Conservation (phyloP, 176 grass and related monocot genomes). For the Rhynchospora tenuis region DNA sequence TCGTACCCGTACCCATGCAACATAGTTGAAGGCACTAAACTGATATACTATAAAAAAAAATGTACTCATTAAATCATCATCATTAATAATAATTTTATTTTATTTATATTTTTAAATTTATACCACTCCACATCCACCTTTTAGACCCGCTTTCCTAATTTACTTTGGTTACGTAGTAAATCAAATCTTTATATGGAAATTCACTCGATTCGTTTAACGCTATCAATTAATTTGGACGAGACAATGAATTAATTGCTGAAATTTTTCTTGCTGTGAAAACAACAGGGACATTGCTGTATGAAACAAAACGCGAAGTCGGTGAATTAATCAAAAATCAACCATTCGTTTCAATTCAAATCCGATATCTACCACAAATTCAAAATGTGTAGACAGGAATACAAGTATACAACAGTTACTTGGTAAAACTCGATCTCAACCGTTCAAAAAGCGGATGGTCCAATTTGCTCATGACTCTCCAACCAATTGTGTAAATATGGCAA, state of each 20-base stretch:
- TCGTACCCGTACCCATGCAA: too few species aligned
- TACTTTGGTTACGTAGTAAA: not conserved
- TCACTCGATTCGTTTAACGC: constrained; percentile 1
- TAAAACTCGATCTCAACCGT: not conserved
- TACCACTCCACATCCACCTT: not conserved
- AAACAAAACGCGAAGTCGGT: not conserved
- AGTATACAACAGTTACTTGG: not conserved
- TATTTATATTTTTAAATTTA: not conserved
- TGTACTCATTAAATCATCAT: too few species aligned
- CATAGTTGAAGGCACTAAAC: too few species aligned
- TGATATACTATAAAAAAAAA: too few species aligned
- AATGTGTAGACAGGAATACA: not conserved
- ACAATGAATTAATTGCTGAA: not conserved
- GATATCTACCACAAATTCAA: not conserved
- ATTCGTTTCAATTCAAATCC: not conserved
- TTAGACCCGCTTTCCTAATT: not conserved
- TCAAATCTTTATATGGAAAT: not conserved
- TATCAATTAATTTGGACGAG: not conserved
- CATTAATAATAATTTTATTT: not conserved
- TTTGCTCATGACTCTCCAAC: not conserved
- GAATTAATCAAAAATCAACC: not conserved
- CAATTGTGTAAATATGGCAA: too few species aligned
- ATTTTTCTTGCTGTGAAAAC: not conserved
- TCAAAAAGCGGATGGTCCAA: not conserved
- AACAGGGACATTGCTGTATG: not conserved